Evolutionary conservation across 2,329 filamentous ascomycete species (phyloP), one percentile per base, ranked within the genome.

Genomic region (Colletotrichum sp.): DNA sequence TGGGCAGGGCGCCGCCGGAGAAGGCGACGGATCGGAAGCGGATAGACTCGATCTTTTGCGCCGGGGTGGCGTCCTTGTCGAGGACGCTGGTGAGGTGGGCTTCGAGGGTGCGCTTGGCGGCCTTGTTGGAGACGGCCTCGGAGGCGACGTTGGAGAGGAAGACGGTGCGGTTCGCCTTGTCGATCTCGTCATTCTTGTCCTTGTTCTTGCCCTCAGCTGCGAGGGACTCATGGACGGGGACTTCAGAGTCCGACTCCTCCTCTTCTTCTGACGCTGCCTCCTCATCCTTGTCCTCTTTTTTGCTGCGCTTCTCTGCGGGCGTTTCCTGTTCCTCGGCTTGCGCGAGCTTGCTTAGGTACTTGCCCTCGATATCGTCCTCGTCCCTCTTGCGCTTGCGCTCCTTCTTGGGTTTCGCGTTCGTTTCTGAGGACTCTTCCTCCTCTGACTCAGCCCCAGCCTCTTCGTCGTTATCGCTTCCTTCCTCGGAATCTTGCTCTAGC

Each of bases 21-120:
- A 97, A 98, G 4, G 97, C 94, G 16, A 96, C 95, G 9, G 96
- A 98, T 74, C 97, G 95, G 89, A 98, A 99, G 27, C 97, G 95
- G 76, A 99, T 89, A 3, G 96, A 98, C 83, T 98, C 95, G 60
- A 99, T 88, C 80, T 94, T 96, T 84, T 95, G 94, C 2, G 89
- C 87, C 2, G 88, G 77, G 87, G 87, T 79, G 83, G 89, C 79
- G 83, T 88, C 83, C 52, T 85, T 83, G 71, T 89, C 86, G 66
- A 97, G 88, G 80, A 95, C 94, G 1, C 95, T 95, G n/a, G 91
- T 89, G 61, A 98, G 91, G 83, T 98, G 95, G 56, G 90, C 88
- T 78, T 95, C 87, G 34, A 98, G 90, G 4, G 90, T 90, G 87
- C 95, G 97, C 86, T 95, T 96, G 39, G 93, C 93, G 3, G 92